Base-by-base conservation (phyloP, 257 asterid species). In the Handroanthus guayacan region DNA sequence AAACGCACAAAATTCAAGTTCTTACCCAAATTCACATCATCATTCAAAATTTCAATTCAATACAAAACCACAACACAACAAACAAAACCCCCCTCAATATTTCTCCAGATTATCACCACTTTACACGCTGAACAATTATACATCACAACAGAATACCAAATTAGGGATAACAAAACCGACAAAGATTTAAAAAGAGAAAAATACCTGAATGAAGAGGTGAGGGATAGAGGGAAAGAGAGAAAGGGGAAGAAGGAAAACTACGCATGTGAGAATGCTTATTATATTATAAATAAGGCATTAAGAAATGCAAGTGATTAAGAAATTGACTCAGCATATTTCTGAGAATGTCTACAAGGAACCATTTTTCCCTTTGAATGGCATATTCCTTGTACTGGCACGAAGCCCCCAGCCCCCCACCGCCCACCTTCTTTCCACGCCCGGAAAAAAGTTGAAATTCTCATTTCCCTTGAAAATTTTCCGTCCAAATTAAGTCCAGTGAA, bases 331-430 rank as follows among this genome's bases (percentile, higher is more conserved):
- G 63, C 77, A 61, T 68, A 20, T 62, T 54, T 71, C 39, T 17
- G 31, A 47, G 73, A 50, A 50, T 48, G 73, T 68, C 73, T 41
- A 73, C n/a, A 79, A 79, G 83, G 71, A 81, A 86, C 86, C 76
- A 75, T 43, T 71, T 63, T 58, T n/a, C 43, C 62, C 55, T 47
- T 63, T 18, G 67, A 83, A 82, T 70, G 77, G 84, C 87, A 84
- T 82, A 82, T 84, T 82, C 84, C 64, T 71, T 73, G 56, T 66
- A 5, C 56, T 3, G 4, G 5, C 45, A 41, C 45, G 45, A 41
- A 41, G 45, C 45, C 45, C 58, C 75, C 70, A 4, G 54, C 34
- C 5, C 58, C n/a, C 62, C 36, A 2, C 34, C 62, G 13, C 64
- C 55, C 17, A 52, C 54, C 75, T 70, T 54, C 31, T 52, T 38